Percentiles rank a stretch among this genome's conserved stretches.
Evolutionary conservation across 225 moss, liverwort and hornwort genomes (phyloP).

Genomic region (Asterella californica): DNA sequence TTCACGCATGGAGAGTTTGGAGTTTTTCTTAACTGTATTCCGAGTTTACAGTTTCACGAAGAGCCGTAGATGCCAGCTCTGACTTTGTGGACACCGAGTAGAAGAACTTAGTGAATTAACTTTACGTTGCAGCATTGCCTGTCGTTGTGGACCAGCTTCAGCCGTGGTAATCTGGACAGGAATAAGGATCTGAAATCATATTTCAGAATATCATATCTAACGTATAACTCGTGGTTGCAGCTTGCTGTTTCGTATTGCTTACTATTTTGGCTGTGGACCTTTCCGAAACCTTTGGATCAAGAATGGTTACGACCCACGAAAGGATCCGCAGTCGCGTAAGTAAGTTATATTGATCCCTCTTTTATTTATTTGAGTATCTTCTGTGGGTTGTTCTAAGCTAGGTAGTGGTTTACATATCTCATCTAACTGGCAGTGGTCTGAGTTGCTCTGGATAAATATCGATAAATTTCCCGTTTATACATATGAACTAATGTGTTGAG

Average conservation of each 20-base stretch:
- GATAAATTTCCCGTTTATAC: no score
- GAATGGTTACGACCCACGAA: constrained; percentile 95
- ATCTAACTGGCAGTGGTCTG: no score
- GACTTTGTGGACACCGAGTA: background rate
- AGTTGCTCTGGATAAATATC: no score
- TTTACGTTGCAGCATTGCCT: background rate
- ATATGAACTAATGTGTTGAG: no score
- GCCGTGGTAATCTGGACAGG: background rate
- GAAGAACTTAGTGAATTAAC: background rate
- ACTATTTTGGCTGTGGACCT: constrained; percentile 87
- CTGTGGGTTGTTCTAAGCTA: no score
- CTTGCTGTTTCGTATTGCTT: constrained; percentile 84
- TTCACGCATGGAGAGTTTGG: background rate
- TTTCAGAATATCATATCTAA: background rate
- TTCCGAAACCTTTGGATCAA: constrained; percentile 90
- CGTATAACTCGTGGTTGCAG: constrained; percentile 26
- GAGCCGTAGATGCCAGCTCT: background rate
- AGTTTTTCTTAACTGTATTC: background rate
- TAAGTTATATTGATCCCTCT: constrained; percentile 28
- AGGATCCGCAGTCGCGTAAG: constrained; percentile 81
- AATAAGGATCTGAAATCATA: background rate
- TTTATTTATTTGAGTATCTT: background rate
- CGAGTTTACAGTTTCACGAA: background rate
- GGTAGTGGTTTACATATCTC: no score
- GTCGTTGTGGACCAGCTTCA: background rate